Evolutionary conservation across 805 yeast species (phyloP).

Genomic region (Isabelozyma rhagii): DNA sequence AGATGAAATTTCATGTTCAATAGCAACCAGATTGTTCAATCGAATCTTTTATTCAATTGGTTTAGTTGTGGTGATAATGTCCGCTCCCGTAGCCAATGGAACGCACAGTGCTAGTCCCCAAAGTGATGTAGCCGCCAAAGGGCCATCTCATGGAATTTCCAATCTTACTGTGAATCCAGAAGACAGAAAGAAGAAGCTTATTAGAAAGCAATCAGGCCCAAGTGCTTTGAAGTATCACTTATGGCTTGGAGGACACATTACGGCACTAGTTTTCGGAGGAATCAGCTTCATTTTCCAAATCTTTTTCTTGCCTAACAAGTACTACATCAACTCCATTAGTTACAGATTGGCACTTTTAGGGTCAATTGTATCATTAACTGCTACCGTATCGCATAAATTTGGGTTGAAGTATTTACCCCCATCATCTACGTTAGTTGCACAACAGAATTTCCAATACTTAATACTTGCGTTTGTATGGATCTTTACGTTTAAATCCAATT

Average conservation of each 20-base stretch:
- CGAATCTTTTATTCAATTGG: neutral
- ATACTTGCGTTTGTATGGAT: constrained; percentile 57
- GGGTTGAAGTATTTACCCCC: constrained; percentile 57
- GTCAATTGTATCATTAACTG: constrained; percentile 46
- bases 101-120: constrained; percentile 7
- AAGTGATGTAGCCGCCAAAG: constrained; percentile 24
- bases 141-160: constrained; percentile 9
- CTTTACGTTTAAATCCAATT: constrained; percentile 59
- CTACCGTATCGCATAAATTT: constrained; percentile 58
- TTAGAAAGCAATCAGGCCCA: constrained; percentile 22
- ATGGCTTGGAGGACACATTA: constrained; percentile 59
- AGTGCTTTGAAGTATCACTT: constrained; percentile 42
- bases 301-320: constrained; percentile 36
- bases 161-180: constrained; percentile 11
- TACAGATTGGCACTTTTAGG: constrained; percentile 61
- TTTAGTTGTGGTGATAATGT: neutral
- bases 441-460: constrained; percentile 73
- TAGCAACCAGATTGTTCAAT: neutral
- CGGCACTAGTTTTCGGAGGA: constrained; percentile 45
- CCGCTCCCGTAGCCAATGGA: neutral
- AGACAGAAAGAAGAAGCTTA: constrained; percentile 23
- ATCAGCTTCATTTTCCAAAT: constrained; percentile 35
- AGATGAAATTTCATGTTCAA: neutral
- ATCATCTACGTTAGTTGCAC: constrained; percentile 59
- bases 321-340: constrained; percentile 44